A percentile compares a stretch with the other conserved stretches of the same genome.
phyloP scores from a whole-genome alignment of 2,329 filamentous ascomycete genomes.

The Clarireedia homoeocarpa region DNA sequence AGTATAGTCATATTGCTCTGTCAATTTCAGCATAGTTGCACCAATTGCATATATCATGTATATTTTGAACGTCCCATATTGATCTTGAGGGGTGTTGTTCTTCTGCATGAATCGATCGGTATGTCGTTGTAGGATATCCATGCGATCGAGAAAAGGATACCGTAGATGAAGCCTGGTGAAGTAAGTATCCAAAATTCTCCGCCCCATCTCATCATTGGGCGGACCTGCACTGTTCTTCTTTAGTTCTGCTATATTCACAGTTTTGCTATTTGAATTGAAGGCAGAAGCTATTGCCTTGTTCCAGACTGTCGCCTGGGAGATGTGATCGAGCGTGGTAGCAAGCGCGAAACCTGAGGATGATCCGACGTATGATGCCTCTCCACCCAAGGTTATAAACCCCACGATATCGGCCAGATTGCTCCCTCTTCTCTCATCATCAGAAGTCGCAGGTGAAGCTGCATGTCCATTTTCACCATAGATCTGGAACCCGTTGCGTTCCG shows the following conservation, averaged over 20 bases:
- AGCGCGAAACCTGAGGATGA: constrained; percentile 42
- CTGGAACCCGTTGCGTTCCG: constrained; percentile 4
- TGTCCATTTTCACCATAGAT: constrained; percentile 4
- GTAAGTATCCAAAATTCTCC: constrained; percentile 37
- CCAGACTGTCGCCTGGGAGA: constrained; percentile 47
- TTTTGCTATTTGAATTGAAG: constrained; percentile 15
- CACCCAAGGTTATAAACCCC: constrained; percentile 41
- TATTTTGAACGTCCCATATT: constrained; percentile 42
- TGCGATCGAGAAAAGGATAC: constrained; percentile 42
- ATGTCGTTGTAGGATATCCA: constrained; percentile 38
- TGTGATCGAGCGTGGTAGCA: constrained; percentile 42
- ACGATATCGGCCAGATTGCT: constrained; percentile 37
- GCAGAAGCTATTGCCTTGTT: constrained; percentile 38
- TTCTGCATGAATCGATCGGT: constrained; percentile 32
- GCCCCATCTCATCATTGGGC: constrained; percentile 38
- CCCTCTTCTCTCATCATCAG: constrained; percentile 13
- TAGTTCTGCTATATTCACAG: constrained; percentile 31
- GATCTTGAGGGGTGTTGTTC: constrained; percentile 32
- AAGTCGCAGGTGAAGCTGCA: constrained; percentile 7
- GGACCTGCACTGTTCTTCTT: constrained; percentile 37
- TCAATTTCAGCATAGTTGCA: constrained; percentile 40
- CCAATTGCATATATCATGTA: constrained; percentile 46
- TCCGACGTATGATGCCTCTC: constrained; percentile 42
- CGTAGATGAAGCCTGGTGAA: constrained; percentile 38
- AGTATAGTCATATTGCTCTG: constrained; percentile 37